These are phyloP conservation scores for Apophysomyces trapeziformis DNA, from an alignment of 371 early-diverging fungal species.

Conservation along the genomic window DNA sequence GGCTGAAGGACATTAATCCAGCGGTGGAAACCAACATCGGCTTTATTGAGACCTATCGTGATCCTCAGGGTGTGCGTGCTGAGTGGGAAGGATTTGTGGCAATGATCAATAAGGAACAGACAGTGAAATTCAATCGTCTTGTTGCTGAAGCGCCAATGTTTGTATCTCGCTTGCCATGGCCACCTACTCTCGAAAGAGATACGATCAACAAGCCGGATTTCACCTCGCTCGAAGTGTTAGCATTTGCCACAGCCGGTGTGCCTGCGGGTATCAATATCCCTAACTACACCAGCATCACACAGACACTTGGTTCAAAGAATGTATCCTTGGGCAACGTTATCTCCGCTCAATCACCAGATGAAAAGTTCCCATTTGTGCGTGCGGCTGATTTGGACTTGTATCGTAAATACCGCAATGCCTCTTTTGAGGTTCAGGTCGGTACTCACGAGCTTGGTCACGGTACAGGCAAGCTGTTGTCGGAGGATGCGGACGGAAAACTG, in stretches of 20 bases:
- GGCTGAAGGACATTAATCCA: conserved; percentile 68
- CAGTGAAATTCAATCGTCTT: conserved; percentile 56
- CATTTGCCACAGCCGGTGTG: conserved; percentile 58
- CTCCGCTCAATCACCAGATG: conserved; percentile 55
- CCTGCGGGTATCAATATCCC: conserved; percentile 73
- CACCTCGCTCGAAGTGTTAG: conserved; percentile 65
- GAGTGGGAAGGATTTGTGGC: conserved; percentile 74
- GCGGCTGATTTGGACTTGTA: conserved; percentile 49
- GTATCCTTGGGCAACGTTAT: conserved; percentile 68
- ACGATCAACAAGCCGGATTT: conserved; percentile 67
- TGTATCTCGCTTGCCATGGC: conserved; percentile 62
- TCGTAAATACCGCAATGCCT: conserved; percentile 45
- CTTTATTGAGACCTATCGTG: conserved; percentile 62
- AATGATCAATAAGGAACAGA: conserved; percentile 68
- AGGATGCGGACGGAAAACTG: conserved; percentile 52
- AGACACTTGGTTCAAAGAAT: conserved; percentile 64
- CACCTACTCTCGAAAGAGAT: conserved; percentile 58
- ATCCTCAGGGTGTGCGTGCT: conserved; percentile 69
- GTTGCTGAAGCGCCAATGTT: conserved; percentile 58
- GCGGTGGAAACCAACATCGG: conserved; percentile 61
- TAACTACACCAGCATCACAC: conserved; percentile 62
- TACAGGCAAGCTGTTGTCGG: conserved; percentile 59
- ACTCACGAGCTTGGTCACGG: conserved; percentile 63
- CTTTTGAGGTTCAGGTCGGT: conserved; percentile 67
- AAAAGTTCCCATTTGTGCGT: conserved; percentile 56